Evolutionary conservation across 2,329 filamentous ascomycete genomes (phyloP), one percentile per base, ranked within the genome.

Genomic region (Paecilomyces dactylethromorphus): DNA sequence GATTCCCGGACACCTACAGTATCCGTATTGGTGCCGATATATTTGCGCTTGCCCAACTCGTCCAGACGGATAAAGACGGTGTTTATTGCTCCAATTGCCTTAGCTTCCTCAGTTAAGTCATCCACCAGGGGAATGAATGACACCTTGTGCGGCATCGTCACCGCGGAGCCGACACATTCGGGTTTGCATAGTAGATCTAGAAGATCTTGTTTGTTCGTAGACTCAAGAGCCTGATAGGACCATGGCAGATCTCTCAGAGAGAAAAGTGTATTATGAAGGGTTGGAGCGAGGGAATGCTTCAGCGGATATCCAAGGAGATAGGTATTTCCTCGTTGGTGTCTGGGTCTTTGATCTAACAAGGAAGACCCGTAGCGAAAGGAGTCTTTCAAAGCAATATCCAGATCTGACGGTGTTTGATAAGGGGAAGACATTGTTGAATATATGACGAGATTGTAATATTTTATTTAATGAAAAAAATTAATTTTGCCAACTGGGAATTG

Each of bases 81-180:
- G 52, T 65, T 65, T 3, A 64, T 59, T 3, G 64, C 63, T 11
- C 62, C 64, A 32, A 66, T 63, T 2, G 52, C 50, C 18, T 54
- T 59, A 2, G 57, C 61, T 73, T 90, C 87, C 5, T 83, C 80
- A 1, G 88, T 90, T 51, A 91, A 76, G 55, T 85, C 82, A 67
- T 92, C 88, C 7, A 92, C 81, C 63, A 88, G 79, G 0, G 82
- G 79, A 39, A 91, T 82, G 67, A 92, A 89, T 64, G 85, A 80
- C 18, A 92, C 83, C 72, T 92, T 92, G 77, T 90, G 85, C 0
- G 89, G 89, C 89, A 92, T 92, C 15, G 89, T 92, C 31, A 92
- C 84, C 1, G 86, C 83, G 24, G 85, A 82, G 52, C 86, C 86
- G 83, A 71, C 66, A 29, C 56, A 59, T 12, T 55, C 31, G 5